Evolutionary conservation across 2,329 filamentous ascomycete species (phyloP).

Genomic region (Talaromyces sp.): DNA sequence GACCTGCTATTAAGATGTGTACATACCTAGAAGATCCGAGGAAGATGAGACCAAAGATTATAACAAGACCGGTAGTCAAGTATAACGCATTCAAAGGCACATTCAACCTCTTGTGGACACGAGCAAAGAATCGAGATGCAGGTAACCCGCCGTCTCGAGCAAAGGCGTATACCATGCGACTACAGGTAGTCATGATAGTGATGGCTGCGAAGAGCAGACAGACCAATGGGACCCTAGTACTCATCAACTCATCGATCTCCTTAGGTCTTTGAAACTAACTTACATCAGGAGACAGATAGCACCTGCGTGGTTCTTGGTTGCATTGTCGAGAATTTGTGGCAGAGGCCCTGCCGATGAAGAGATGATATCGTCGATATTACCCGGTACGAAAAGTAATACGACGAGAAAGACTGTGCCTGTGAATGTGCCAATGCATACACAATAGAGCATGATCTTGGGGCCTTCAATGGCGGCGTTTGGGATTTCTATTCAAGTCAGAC

Average conservation of each 20-base stretch:
- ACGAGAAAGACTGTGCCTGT: constrained; percentile 60
- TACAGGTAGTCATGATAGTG: constrained; percentile 61
- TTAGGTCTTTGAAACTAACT: constrained; percentile 10
- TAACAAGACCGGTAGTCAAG: constrained; percentile 55
- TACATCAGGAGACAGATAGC: constrained; percentile 60
- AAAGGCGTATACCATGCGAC: constrained; percentile 64
- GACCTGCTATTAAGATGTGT: background rate
- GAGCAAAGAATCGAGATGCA: constrained; percentile 54
- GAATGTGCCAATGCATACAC: constrained; percentile 57
- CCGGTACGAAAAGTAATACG: constrained; percentile 60
- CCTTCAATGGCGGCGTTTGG: constrained; percentile 49
- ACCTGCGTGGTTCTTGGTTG: constrained; percentile 57
- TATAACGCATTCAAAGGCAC: constrained; percentile 64
- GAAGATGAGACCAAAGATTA: constrained; percentile 66
- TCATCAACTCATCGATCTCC: background rate
- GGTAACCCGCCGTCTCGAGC: constrained; percentile 63
- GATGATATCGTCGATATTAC: constrained; percentile 54
- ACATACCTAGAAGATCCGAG: constrained; percentile 52
- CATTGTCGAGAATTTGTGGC: constrained; percentile 58
- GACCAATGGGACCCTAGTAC: constrained; percentile 51
- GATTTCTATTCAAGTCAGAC: constrained; percentile 28
- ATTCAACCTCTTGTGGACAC: constrained; percentile 56
- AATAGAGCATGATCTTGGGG: constrained; percentile 62
- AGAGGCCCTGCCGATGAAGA: constrained; percentile 53
- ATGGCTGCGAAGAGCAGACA: constrained; percentile 61